These are phyloP conservation scores for Chaetomiaceae sp. DNA, from an alignment of 2,329 filamentous ascomycete genomes.

Conservation along the genomic window DNA sequence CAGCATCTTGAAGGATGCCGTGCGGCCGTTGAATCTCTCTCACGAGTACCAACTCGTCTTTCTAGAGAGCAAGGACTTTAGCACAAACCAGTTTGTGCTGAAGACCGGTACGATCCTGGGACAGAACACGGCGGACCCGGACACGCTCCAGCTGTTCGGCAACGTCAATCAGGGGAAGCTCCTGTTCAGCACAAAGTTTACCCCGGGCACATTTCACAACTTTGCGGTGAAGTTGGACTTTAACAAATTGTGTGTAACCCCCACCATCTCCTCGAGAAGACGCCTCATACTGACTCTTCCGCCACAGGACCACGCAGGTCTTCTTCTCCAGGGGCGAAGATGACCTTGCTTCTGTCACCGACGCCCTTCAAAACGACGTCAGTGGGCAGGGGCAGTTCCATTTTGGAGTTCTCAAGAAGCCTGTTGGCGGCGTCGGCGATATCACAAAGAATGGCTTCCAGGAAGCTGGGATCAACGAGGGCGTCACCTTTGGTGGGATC, in stretches of 20 bases:
- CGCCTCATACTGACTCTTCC: background rate
- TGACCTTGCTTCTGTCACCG: background rate
- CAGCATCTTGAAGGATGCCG: background rate
- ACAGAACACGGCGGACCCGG: background rate
- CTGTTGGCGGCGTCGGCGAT: background rate
- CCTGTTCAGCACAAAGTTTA: background rate
- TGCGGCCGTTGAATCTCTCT: conserved; percentile 1
- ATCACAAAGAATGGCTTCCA: conserved; percentile 8
- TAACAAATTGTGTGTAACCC: background rate
- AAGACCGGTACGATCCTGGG: conserved; percentile 5
- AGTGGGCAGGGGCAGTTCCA: conserved; percentile 7
- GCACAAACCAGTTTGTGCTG: conserved; percentile 7
- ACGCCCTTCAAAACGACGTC: conserved; percentile 3
- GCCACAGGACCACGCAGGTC: conserved; percentile 4
- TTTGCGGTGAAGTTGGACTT: conserved; percentile 3
- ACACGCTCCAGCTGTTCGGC: conserved; percentile 1
- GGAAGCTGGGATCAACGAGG: background rate
- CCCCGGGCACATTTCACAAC: background rate
- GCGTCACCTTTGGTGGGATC: background rate
- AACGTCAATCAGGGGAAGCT: conserved; percentile 1
- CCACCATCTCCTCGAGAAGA: background rate
- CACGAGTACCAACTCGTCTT: conserved; percentile 9
- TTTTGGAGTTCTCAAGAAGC: conserved; percentile 4
- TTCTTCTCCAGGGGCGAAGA: conserved; percentile 1
- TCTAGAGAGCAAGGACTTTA: conserved; percentile 7